Evolutionary conservation across 768 basidiomycete genomes (phyloP).

Genomic region (Dendrothele bispora): DNA sequence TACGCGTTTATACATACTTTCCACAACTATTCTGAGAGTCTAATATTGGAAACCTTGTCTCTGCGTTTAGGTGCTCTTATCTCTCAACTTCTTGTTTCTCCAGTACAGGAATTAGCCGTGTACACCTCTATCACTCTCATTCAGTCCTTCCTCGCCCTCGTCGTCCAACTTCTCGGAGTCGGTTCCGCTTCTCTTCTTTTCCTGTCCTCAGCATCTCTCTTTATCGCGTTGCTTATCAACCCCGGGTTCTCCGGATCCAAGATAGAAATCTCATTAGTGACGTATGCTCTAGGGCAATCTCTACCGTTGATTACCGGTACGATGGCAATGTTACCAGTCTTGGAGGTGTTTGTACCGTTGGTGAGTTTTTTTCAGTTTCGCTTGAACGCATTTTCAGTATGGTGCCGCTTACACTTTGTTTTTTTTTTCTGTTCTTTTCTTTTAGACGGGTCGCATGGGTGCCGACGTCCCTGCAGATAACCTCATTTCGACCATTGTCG

Average conservation of each 20-base stretch:
- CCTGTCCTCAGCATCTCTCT: slow-evolving; percentile 56
- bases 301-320: slow-evolving; percentile 57
- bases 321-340: slow-evolving; percentile 55
- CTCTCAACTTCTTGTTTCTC: slow-evolving; percentile 58
- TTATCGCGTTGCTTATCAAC: slow-evolving; percentile 58
- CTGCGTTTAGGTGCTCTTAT: slow-evolving; percentile 55
- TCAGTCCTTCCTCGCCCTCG: slow-evolving; percentile 53
- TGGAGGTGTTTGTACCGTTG: slow-evolving; percentile 91
- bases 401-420: too few species aligned
- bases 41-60: too few species aligned
- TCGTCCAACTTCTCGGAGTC: slow-evolving; percentile 63
- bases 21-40: background rate
- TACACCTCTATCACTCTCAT: slow-evolving; percentile 63
- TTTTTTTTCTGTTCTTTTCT: too few species aligned
- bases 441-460: slow-evolving; percentile 80
- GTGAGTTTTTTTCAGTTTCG: slow-evolving; percentile 39
- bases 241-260: too few species aligned
- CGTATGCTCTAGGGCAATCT: slow-evolving; percentile 62
- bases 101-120: slow-evolving; percentile 57
- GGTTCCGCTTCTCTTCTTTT: slow-evolving; percentile 81
- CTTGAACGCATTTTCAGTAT: too few species aligned
- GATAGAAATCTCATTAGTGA: slow-evolving; percentile 49
- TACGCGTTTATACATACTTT: slow-evolving; percentile 18
- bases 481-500: slow-evolving; percentile 80
- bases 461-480: slow-evolving; percentile 83